phyloP scores from a whole-genome alignment of 352 stramenopile species.

The Aphanomyces invadans region DNA sequence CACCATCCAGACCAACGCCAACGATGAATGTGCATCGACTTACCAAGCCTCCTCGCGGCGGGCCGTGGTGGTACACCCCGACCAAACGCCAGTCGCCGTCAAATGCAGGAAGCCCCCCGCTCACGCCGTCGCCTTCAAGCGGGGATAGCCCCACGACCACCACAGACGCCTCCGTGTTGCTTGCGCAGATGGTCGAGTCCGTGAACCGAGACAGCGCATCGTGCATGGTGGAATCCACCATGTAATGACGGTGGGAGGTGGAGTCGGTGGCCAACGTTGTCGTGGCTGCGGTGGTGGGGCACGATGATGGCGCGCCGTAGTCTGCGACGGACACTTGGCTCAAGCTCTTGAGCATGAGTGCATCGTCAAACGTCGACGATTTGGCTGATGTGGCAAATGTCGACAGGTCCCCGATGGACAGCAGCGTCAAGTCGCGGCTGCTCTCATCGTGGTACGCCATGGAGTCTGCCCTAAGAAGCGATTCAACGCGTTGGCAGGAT shows the following conservation, averaged over 20 bases:
- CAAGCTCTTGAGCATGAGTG: slow-evolving; percentile 10
- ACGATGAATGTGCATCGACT: no score
- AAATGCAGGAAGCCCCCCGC: background rate
- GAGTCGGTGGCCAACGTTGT: no score
- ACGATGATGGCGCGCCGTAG: background rate
- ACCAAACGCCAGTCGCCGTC: background rate
- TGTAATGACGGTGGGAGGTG: no score
- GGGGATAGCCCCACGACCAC: background rate
- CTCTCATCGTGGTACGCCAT: background rate
- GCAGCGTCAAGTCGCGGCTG: background rate
- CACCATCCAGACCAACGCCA: no score
- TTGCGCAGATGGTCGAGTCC: background rate
- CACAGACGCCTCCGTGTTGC: background rate
- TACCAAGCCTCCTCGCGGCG: background rate
- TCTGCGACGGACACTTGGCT: slow-evolving; percentile 3
- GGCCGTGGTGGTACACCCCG: background rate
- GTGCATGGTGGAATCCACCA: background rate
- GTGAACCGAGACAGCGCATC: background rate
- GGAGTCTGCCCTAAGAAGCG: no score
- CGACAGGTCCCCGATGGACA: background rate
- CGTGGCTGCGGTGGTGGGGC: background rate
- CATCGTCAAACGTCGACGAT: slow-evolving; percentile 9
- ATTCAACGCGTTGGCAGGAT: no score
- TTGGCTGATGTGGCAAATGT: background rate
- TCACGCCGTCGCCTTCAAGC: background rate